phyloP scores from a whole-genome alignment of 306 rosid species.

The Casuarina equisetifolia region DNA sequence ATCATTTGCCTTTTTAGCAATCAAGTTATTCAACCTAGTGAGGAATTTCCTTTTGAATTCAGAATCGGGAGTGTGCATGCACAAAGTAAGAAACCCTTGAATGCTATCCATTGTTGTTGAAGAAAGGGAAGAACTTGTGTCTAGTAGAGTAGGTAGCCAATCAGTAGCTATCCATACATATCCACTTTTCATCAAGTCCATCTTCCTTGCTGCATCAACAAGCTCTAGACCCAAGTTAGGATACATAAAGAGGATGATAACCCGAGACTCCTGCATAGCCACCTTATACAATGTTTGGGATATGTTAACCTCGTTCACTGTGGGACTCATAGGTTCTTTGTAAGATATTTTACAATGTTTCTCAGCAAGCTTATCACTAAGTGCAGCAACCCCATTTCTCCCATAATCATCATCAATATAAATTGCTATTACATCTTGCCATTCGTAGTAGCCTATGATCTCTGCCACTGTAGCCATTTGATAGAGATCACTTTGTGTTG shows the following conservation, averaged over 20 bases:
- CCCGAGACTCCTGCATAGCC: conserved; percentile 73
- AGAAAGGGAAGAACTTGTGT: conserved; percentile 44
- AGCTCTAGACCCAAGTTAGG: conserved; percentile 45
- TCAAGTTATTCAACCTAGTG: conserved; percentile 73
- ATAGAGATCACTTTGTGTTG: conserved; percentile 64
- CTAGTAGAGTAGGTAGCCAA: conserved; percentile 70
- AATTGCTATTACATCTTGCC: conserved; percentile 88
- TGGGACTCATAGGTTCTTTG: conserved; percentile 66
- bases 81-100: conserved; percentile 74
- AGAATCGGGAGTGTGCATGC: conserved; percentile 66
- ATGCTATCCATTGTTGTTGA: conserved; percentile 42
- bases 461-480: conserved; percentile 87
- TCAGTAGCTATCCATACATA: conserved; percentile 90
- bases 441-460: conserved; percentile 55
- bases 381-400: conserved; percentile 72
- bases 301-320: conserved; percentile 49
- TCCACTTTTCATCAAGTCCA: conserved; percentile 79
- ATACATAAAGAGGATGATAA: conserved; percentile 62
- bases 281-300: conserved; percentile 67
- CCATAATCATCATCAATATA: conserved; percentile 88
- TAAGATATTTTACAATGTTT: conserved; percentile 74
- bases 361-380: conserved; percentile 76
- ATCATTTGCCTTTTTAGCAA: conserved; percentile 27
- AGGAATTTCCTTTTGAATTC: conserved; percentile 55
- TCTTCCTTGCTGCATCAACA: conserved; percentile 56